Evolutionary conservation across 2,329 filamentous ascomycete genomes (phyloP).

Genomic region (Sporothrix pseudoabietina): DNA sequence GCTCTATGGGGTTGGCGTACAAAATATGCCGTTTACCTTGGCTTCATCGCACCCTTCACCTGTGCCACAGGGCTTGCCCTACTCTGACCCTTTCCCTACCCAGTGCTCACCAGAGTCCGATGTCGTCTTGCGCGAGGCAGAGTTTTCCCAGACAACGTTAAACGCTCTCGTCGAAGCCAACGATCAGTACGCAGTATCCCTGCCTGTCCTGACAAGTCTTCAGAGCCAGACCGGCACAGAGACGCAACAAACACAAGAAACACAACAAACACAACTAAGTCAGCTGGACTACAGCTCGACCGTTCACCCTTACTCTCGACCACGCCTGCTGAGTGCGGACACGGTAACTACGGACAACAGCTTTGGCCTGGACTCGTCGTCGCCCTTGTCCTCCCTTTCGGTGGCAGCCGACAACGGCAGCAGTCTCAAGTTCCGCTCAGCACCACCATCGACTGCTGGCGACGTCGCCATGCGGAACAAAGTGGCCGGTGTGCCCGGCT

Average conservation of each 20-base stretch:
- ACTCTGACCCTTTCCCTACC: neutral
- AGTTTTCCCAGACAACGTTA: neutral
- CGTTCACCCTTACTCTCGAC: neutral
- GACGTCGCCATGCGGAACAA: neutral
- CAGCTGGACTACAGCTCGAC: neutral
- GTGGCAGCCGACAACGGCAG: neutral
- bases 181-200: neutral
- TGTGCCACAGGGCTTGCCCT: neutral
- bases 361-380: neutral
- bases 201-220: neutral
- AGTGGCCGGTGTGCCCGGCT: constrained; percentile 2
- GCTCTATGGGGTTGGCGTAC: constrained; percentile 7
- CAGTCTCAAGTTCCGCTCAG: neutral
- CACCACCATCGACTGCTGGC: constrained; percentile 8
- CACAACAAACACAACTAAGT: neutral
- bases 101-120: neutral
- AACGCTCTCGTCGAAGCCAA: neutral
- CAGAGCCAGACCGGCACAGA: neutral
- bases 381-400: constrained; percentile 1
- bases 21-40: neutral
- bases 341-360: constrained; percentile 18
- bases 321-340: neutral
- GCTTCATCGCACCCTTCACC: neutral
- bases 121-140: neutral
- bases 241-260: neutral